phyloP scores from a whole-genome alignment of 108 stramenopile species.

The Phaeodactylum tricornutum region DNA sequence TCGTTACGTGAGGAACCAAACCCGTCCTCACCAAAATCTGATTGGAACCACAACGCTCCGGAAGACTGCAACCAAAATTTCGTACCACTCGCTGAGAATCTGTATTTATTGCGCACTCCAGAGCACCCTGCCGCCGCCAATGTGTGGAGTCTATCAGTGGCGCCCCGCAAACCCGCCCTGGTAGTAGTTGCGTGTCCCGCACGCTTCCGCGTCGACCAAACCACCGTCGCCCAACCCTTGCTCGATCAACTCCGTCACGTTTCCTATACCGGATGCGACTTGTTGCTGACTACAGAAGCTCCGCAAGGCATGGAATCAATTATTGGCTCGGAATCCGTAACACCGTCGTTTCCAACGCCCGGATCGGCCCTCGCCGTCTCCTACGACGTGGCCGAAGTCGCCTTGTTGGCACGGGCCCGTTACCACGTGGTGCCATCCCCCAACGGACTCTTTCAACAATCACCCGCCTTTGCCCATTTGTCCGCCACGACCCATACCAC shows the following conservation, averaged over 20 bases:
- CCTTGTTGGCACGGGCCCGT: conserved; percentile 46
- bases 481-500: conserved; percentile 16
- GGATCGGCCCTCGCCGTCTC: conserved; percentile 17
- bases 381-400: conserved; percentile 71
- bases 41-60: conserved; percentile 1
- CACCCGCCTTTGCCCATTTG: conserved; percentile 19
- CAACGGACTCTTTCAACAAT: conserved; percentile 7
- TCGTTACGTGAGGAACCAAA: conserved; percentile 1
- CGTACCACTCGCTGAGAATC: conserved; percentile 9
- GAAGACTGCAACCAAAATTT: too few species aligned
- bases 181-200: conserved; percentile 28
- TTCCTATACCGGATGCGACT: conserved; percentile 57
- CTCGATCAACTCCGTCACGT: conserved; percentile 32
- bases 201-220: conserved; percentile 13
- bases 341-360: background rate
- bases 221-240: conserved; percentile 7
- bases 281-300: conserved; percentile 64
- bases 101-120: conserved; percentile 13
- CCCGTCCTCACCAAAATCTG: background rate
- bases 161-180: conserved; percentile 8
- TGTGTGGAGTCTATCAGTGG: conserved; percentile 14
- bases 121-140: conserved; percentile 6
- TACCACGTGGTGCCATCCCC: conserved; percentile 52
- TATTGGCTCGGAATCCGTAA: conserved; percentile 11
- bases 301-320: conserved; percentile 76